phyloP scores from a whole-genome alignment of 495 filamentous ascomycete species.

The Penicillium desertorum region DNA sequence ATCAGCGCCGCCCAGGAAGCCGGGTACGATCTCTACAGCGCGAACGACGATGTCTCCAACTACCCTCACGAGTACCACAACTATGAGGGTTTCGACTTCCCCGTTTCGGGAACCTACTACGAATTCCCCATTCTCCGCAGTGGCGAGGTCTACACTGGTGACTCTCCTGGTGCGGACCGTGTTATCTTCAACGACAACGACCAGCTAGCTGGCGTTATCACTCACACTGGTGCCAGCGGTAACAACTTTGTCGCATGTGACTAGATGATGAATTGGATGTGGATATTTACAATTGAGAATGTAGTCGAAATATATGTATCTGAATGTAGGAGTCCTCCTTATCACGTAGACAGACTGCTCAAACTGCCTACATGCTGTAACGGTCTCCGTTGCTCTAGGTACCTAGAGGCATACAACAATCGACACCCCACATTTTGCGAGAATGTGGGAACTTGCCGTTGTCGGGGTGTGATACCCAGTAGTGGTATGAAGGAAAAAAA shows the following conservation, averaged over 20 bases:
- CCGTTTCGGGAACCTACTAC: conserved; percentile 61
- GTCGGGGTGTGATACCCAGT: conserved; percentile 33
- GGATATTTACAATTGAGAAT: neutral
- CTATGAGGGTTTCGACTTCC: conserved; percentile 71
- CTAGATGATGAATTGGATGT: conserved; percentile 8
- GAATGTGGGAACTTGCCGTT: conserved; percentile 30
- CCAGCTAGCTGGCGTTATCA: conserved; percentile 59
- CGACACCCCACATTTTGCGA: conserved; percentile 32
- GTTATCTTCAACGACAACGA: conserved; percentile 61
- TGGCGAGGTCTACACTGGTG: conserved; percentile 57
- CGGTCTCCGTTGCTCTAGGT: conserved; percentile 30
- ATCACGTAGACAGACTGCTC: conserved; percentile 25
- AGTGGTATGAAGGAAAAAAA: neutral
- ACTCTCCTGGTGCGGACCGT: conserved; percentile 68
- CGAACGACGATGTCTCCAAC: conserved; percentile 48
- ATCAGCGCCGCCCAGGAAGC: conserved; percentile 51
- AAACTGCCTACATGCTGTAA: conserved; percentile 25
- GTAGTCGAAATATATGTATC: neutral
- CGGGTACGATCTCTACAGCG: conserved; percentile 49
- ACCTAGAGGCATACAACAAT: conserved; percentile 36
- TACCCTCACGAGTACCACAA: conserved; percentile 76
- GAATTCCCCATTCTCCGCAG: conserved; percentile 67
- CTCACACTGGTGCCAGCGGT: conserved; percentile 66
- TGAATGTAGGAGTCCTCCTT: conserved; percentile 28
- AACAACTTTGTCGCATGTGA: conserved; percentile 63